Evolutionary conservation across 495 filamentous ascomycete genomes (phyloP).

Genomic region (Daldinia concentrica): DNA sequence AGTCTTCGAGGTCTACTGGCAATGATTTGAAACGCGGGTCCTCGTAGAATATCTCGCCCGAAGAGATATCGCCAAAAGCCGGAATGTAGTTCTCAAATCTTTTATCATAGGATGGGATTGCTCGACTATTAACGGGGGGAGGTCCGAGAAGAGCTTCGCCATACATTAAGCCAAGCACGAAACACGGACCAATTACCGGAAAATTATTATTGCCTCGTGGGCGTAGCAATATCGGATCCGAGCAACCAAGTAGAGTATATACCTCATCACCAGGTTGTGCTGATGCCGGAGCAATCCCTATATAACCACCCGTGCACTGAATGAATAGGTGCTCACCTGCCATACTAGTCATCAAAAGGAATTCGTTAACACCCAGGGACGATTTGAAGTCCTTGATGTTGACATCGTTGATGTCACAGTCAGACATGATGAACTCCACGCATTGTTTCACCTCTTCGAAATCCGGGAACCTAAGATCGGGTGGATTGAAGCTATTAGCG

Average conservation of each 20-base stretch:
- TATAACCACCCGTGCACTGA: not conserved
- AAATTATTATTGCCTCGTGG: slow-evolving; percentile 9
- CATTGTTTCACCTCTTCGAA: not conserved
- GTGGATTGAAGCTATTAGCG: not conserved
- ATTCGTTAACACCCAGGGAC: not conserved
- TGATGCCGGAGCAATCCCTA: slow-evolving; percentile 8
- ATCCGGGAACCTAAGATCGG: not conserved
- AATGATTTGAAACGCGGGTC: slow-evolving; percentile 22
- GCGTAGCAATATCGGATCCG: not conserved
- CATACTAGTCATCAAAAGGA: not conserved
- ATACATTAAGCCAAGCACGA: not conserved
- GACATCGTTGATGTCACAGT: not conserved
- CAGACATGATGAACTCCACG: not conserved
- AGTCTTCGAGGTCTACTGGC: slow-evolving; percentile 8
- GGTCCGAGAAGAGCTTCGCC: slow-evolving; percentile 27
- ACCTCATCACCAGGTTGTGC: slow-evolving; percentile 18
- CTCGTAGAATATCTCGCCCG: slow-evolving; percentile 9
- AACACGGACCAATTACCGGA: slow-evolving; percentile 20
- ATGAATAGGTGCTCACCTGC: not conserved
- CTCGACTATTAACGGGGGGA: slow-evolving; percentile 8
- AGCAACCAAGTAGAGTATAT: slow-evolving; percentile 22
- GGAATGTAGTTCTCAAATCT: not conserved
- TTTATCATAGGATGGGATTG: not conserved
- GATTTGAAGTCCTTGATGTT: not conserved
- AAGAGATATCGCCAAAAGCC: slow-evolving; percentile 1